Evolutionary conservation across 192 early-diverging fungal species (phyloP).

Genomic region (Rhizoclosmatium globosum): DNA sequence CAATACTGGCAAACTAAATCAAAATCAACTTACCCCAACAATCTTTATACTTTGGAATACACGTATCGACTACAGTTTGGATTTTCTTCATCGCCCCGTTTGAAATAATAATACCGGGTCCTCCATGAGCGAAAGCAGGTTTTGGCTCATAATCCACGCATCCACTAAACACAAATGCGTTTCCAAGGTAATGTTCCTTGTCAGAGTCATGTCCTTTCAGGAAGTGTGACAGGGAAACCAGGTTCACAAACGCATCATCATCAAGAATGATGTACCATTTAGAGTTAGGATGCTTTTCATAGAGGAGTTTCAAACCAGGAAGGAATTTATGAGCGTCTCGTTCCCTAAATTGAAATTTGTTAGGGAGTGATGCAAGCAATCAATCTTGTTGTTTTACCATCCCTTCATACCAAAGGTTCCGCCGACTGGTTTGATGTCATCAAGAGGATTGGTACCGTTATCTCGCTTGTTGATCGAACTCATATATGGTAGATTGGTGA

Average conservation of each 20-base stretch:
- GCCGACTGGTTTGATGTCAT: not conserved
- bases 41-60: too few relatives aligned
- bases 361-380: not conserved
- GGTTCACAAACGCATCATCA: slow-evolving; percentile 65
- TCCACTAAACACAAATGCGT: slow-evolving; percentile 50
- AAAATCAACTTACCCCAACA: too few relatives aligned
- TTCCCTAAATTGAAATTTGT: slow-evolving; percentile 42
- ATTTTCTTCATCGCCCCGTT: not conserved
- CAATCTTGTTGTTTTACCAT: not conserved
- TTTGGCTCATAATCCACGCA: slow-evolving; percentile 38
- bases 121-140: not conserved
- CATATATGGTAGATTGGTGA: not conserved
- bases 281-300: slow-evolving; percentile 54
- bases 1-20: too few relatives aligned
- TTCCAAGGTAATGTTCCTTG: slow-evolving; percentile 53
- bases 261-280: slow-evolving; percentile 68
- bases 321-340: slow-evolving; percentile 62
- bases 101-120: slow-evolving; percentile 8
- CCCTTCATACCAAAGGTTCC: not conserved
- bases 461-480: too few relatives aligned
- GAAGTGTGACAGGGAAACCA: slow-evolving; percentile 48
- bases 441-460: not conserved
- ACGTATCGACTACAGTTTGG: too few relatives aligned
- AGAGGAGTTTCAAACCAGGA: slow-evolving; percentile 55
- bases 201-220: slow-evolving; percentile 44